A percentile compares a stretch with the other conserved stretches of the same genome.
Conservation (phyloP, 495 filamentous ascomycete species). For the Usnea hakonensis region DNA sequence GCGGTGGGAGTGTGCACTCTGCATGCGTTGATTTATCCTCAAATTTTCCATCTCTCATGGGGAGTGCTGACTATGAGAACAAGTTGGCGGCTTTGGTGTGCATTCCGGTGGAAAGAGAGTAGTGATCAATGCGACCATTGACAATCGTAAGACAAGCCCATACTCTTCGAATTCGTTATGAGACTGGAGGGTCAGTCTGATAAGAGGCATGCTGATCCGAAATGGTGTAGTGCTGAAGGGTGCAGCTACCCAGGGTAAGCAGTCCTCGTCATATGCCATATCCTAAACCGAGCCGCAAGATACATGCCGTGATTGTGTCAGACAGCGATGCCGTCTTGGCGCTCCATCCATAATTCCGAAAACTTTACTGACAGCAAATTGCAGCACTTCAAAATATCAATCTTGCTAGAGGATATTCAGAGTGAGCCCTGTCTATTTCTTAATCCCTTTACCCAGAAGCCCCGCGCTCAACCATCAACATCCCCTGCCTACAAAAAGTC, state of each 20-base stretch:
- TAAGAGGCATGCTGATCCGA: background rate
- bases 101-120: slow-evolving; percentile 82
- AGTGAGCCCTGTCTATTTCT: background rate
- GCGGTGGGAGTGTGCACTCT: no score
- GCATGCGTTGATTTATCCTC: background rate
- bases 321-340: slow-evolving; percentile 28
- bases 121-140: slow-evolving; percentile 94
- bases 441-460: background rate
- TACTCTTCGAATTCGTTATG: no score
- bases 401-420: background rate
- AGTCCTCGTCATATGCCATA: slow-evolving; percentile 30
- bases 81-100: slow-evolving; percentile 85
- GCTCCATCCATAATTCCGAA: background rate
- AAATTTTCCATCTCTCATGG: background rate
- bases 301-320: slow-evolving; percentile 65
- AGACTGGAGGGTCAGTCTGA: background rate
- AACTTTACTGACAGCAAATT: background rate
- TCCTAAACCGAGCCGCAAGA: background rate
- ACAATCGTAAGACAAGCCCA: no score
- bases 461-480: no score
- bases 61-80: slow-evolving; percentile 2
- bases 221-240: slow-evolving; percentile 57
- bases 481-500: no score
- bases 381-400: slow-evolving; percentile 1
- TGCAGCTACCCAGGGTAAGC: slow-evolving; percentile 85